Evolutionary conservation across 768 basidiomycete species (phyloP).

Genomic region (Lyophyllum shimeji): DNA sequence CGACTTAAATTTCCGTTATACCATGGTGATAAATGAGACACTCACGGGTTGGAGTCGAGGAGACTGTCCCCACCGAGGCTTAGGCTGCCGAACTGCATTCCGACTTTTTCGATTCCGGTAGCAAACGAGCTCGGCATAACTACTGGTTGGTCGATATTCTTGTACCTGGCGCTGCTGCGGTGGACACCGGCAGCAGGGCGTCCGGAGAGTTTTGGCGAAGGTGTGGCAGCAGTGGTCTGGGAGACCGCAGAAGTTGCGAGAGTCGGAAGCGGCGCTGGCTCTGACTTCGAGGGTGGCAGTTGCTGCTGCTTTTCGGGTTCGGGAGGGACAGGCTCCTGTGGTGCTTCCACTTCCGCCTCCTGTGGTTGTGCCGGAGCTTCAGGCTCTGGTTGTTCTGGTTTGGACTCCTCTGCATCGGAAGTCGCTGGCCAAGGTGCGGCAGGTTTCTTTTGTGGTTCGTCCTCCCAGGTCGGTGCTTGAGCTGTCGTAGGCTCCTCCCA

Average conservation of each 20-base stretch:
- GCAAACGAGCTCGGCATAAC: slow-evolving; percentile 76
- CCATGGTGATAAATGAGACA: slow-evolving; percentile 16
- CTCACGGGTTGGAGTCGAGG: slow-evolving; percentile 55
- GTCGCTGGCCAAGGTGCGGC: slow-evolving; percentile 31
- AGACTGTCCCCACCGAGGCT: slow-evolving; percentile 68
- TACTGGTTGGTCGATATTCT: slow-evolving; percentile 75
- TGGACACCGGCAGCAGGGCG: slow-evolving; percentile 55
- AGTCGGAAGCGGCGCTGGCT: slow-evolving; percentile 34
- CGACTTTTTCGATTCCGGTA: slow-evolving; percentile 68
- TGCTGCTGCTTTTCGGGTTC: slow-evolving; percentile 28
- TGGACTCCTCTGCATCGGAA: slow-evolving; percentile 23
- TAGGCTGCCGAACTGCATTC: slow-evolving; percentile 89
- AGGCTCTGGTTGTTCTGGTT: slow-evolving; percentile 17
- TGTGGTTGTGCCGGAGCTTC: slow-evolving; percentile 20
- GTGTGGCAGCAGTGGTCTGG: slow-evolving; percentile 38
- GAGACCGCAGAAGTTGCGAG: slow-evolving; percentile 29
- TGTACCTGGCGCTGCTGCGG: slow-evolving; percentile 62
- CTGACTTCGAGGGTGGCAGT: slow-evolving; percentile 29
- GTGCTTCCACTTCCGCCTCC: slow-evolving; percentile 29
- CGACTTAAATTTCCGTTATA: slow-evolving; percentile 2
- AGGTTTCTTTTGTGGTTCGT: slow-evolving; percentile 50
- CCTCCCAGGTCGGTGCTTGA: slow-evolving; percentile 70
- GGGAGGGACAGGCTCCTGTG: slow-evolving; percentile 27
- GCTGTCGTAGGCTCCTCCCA: slow-evolving; percentile 78
- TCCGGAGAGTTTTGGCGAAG: slow-evolving; percentile 50